These are phyloP conservation scores for Termitomyces eurrhizus DNA, from an alignment of 768 basidiomycete genomes.

Conservation along the genomic window DNA sequence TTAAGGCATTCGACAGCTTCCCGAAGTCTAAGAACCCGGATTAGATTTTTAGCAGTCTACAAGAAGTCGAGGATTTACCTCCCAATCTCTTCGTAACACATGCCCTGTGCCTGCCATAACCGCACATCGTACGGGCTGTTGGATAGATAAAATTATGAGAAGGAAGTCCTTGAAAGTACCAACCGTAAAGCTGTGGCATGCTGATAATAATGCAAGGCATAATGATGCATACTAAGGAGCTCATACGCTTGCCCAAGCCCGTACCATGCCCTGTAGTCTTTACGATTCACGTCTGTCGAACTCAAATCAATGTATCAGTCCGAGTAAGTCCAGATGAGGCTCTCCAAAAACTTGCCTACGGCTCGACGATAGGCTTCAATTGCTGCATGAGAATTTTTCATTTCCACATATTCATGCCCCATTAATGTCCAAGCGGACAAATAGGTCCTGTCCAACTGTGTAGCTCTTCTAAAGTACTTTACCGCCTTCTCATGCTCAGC, in stretches of 20 bases:
- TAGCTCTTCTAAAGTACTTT: slow-evolving; percentile 90
- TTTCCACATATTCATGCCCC: slow-evolving; percentile 98
- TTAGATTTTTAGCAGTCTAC: background rate
- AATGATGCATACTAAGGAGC: slow-evolving; percentile 93
- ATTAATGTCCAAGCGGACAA: slow-evolving; percentile 98
- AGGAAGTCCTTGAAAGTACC: slow-evolving; percentile 7
- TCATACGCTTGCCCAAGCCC: slow-evolving; percentile 98
- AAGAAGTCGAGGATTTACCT: slow-evolving; percentile 43
- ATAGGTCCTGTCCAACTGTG: slow-evolving; percentile 93
- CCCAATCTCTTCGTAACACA: slow-evolving; percentile 90
- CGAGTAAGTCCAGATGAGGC: background rate
- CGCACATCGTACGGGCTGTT: slow-evolving; percentile 90
- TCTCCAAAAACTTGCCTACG: slow-evolving; percentile 52
- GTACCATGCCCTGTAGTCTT: slow-evolving; percentile 98
- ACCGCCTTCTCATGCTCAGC: slow-evolving; percentile 95
- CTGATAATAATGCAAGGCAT: slow-evolving; percentile 95
- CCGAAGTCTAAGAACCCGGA: slow-evolving; percentile 47
- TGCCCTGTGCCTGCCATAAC: slow-evolving; percentile 92
- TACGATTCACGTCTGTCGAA: slow-evolving; percentile 81
- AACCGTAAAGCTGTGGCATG: slow-evolving; percentile 90
- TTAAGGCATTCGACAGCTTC: slow-evolving; percentile 93
- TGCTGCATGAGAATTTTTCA: slow-evolving; percentile 99
- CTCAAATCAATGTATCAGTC: background rate
- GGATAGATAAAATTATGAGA: slow-evolving; percentile 4
- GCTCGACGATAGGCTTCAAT: slow-evolving; percentile 97